Evolutionary conservation across 768 basidiomycete genomes (phyloP).

Genomic region (Mycena latifolia): DNA sequence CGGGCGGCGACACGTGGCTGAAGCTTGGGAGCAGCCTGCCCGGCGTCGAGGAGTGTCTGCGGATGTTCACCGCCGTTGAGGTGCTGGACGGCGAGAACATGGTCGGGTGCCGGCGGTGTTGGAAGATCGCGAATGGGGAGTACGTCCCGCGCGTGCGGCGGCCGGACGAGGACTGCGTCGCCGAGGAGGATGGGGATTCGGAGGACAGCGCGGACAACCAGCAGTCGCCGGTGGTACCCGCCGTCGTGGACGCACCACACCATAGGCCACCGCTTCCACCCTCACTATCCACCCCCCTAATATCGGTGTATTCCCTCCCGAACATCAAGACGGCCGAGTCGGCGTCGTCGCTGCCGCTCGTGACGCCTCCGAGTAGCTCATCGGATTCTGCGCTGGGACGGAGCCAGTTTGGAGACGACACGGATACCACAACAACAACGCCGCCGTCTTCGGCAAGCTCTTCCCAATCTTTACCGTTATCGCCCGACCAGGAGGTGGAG

Average conservation of each 20-base stretch:
- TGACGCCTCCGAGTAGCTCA: slow-evolving; percentile 32
- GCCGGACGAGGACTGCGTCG: slow-evolving; percentile 46
- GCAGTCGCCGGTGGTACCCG: slow-evolving; percentile 33
- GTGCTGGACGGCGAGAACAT: slow-evolving; percentile 94
- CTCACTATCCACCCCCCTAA: slow-evolving; percentile 56
- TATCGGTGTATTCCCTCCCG: slow-evolving; percentile 48
- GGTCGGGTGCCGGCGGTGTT: slow-evolving; percentile 94
- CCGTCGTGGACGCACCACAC: slow-evolving; percentile 27
- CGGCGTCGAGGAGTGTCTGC: slow-evolving; percentile 82
- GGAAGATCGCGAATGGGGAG: slow-evolving; percentile 88
- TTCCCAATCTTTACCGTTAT: slow-evolving; percentile 27
- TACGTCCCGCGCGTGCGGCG: slow-evolving; percentile 45
- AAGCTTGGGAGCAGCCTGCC: slow-evolving; percentile 56
- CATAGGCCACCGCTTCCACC: slow-evolving; percentile 46
- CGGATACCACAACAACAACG: slow-evolving; percentile 25
- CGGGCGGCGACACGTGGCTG: slow-evolving; percentile 31
- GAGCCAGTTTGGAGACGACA: slow-evolving; percentile 28
- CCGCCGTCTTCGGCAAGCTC: slow-evolving; percentile 35
- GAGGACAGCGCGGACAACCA: slow-evolving; percentile 46
- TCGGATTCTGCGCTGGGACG: slow-evolving; percentile 32
- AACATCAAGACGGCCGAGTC: slow-evolving; percentile 42
- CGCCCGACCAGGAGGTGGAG: slow-evolving; percentile 11
- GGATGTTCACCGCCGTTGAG: slow-evolving; percentile 94
- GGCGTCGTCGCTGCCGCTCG: slow-evolving; percentile 50
- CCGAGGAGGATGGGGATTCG: slow-evolving; percentile 47